Percentiles rank a stretch among this genome's conserved stretches.
These are phyloP conservation scores for Picea abies DNA, from an alignment of 83 land plant species.

Conservation along the genomic window DNA sequence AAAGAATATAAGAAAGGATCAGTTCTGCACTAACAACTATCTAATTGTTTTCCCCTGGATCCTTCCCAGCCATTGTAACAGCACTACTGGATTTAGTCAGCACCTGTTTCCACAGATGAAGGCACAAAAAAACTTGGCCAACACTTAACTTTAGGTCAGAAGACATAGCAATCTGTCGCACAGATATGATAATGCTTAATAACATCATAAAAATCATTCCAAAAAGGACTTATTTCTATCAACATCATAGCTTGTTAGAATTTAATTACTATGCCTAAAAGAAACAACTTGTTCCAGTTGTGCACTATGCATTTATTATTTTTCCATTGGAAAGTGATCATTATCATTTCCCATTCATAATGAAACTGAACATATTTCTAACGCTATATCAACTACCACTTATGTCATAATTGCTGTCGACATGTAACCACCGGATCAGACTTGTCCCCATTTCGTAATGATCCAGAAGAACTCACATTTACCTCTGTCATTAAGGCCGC, in stretches of 20 bases:
- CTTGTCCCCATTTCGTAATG: slow-evolving; percentile 14
- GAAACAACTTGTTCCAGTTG: not conserved
- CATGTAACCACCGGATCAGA: not conserved
- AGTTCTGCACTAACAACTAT: not conserved
- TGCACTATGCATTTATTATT: not conserved
- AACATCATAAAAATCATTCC: too few relatives aligned
- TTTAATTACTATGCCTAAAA: not conserved
- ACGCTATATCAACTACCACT: not conserved
- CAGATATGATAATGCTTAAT: not conserved
- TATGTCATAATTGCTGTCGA: not conserved
- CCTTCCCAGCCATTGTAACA: too few relatives aligned
- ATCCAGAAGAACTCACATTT: not conserved
- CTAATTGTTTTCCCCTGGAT: too few relatives aligned
- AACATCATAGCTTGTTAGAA: too few relatives aligned
- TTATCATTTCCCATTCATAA: not conserved
- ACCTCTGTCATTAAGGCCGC: slow-evolving; percentile 1
- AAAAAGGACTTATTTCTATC: too few relatives aligned
- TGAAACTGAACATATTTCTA: not conserved
- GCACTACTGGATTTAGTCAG: too few relatives aligned
- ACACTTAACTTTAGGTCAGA: not conserved
- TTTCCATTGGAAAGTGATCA: not conserved
- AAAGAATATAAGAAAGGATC: not conserved
- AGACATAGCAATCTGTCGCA: not conserved
- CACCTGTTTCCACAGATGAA: not conserved
- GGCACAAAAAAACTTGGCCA: not conserved